phyloP scores from a whole-genome alignment of 1,284 basidiomycete species.

The Takashimella tepidaria region DNA sequence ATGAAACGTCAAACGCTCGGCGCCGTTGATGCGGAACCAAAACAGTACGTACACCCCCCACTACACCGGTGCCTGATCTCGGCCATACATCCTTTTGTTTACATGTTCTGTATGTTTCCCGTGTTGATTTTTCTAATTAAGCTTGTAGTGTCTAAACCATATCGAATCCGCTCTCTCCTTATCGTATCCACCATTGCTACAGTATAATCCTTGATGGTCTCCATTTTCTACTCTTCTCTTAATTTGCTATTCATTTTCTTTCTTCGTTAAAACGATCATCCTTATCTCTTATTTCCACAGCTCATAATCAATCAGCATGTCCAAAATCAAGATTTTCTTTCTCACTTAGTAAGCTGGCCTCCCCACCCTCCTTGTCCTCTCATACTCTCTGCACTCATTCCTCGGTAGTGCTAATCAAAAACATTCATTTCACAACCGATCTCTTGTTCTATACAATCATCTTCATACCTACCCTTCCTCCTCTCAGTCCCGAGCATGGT shows the following conservation, averaged over 20 bases:
- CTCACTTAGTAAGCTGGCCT: not conserved
- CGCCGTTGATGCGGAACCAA: not conserved
- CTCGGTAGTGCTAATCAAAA: too few relatives aligned
- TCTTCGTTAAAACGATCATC: too few relatives aligned
- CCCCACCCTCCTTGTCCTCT: not conserved
- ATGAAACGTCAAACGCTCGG: not conserved
- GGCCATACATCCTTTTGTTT: too few relatives aligned
- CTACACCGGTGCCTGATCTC: not conserved
- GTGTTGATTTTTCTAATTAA: too few relatives aligned
- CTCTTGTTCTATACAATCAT: not conserved
- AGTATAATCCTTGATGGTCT: too few relatives aligned
- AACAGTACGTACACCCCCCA: not conserved
- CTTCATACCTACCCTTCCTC: not conserved
- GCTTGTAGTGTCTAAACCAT: too few relatives aligned
- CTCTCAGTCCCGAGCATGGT: constrained; percentile 12
- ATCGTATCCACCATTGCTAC: too few relatives aligned
- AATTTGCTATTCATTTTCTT: not conserved
- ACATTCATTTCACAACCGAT: too few relatives aligned
- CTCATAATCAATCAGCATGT: not conserved
- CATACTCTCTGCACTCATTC: not conserved
- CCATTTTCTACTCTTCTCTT: not conserved
- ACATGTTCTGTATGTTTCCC: too few relatives aligned
- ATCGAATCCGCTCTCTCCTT: too few relatives aligned
- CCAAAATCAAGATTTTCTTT: not conserved
- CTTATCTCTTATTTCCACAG: not conserved